Evolutionary conservation across 2,329 filamentous ascomycete genomes (phyloP), one percentile per base, ranked within the genome.

Genomic region (Calonectria multiphialidica): DNA sequence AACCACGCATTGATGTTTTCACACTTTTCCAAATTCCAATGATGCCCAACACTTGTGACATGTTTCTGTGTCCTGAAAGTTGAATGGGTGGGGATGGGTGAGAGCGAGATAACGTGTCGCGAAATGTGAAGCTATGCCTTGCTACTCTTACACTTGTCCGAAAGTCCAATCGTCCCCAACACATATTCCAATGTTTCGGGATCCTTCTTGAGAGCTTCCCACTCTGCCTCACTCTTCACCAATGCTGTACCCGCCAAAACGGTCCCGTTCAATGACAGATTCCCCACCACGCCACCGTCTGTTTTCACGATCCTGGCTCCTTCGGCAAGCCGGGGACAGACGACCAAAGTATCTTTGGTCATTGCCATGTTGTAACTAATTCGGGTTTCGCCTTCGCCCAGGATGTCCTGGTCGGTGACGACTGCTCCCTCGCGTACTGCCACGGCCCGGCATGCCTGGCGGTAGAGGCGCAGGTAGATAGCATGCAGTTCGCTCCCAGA

Each of bases 361-460:
- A 93, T 86, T 62, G 88, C 90, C 74, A 93, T 81, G 78, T 93
- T 93, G 80, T 93, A 93, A 81, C 90, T 92, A 59, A 92, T 90
- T n/a, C 76, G 77, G 0, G 89, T 86, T 73, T 87, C 84, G 4
- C 85, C 86, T 5, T 82, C 80, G 1, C 66, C 63, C 15, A 82
- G 80, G 16, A 70, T 73, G 2, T 80, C 80, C 2, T 80, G 77
- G 0, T 71, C 72, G 9, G 30, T 47, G 13, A 57, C 25, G 8
- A 55, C 47, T 12, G 66, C 63, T 2, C 67, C 73, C 1, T 70
- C 44, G 16, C 78, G 68, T 25, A 45, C 61, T 5, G 74, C 74
- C 5, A 86, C 84, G 0, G 87, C 87, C 7, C 76, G 77, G 15
- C 84, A 85, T 0, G 87, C 88, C 66, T 78, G 79, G 40, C 82